phyloP scores from a whole-genome alignment of 2,329 filamentous ascomycete genomes.

The Xylariaceae sp. region DNA sequence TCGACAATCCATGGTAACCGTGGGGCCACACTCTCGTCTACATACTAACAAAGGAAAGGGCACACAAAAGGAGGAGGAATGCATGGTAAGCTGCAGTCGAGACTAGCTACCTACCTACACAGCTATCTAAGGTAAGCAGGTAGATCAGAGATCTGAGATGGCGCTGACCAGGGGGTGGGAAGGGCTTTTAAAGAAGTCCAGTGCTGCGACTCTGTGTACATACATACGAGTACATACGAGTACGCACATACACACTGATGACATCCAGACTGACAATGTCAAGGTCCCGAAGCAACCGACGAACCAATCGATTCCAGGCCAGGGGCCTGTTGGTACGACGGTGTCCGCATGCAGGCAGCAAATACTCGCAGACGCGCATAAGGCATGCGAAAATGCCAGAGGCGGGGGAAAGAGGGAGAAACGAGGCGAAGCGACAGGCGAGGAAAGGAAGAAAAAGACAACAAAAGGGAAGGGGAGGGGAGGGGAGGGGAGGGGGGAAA shows the following conservation, averaged over 20 bases:
- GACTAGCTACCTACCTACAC: background rate
- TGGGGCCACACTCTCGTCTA: background rate
- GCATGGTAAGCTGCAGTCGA: constrained; percentile 11
- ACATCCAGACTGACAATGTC: background rate
- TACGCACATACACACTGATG: background rate
- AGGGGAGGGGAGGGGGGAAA: background rate
- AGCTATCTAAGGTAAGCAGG: background rate
- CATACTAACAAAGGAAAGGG: background rate
- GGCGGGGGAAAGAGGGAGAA: constrained; percentile 8
- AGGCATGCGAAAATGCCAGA: constrained; percentile 19
- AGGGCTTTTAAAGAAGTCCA: background rate
- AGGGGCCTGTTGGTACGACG: background rate
- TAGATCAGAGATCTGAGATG: constrained; percentile 18
- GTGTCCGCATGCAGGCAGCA: constrained; percentile 1
- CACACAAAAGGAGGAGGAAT: background rate
- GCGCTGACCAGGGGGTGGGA: constrained; percentile 1
- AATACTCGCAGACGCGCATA: constrained; percentile 4
- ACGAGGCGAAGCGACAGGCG: background rate
- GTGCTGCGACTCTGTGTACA: constrained; percentile 5
- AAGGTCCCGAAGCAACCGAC: background rate
- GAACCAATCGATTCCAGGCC: background rate
- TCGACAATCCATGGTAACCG: background rate
- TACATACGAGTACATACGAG: background rate
- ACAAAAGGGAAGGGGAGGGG: constrained; percentile 1
- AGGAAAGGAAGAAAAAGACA: constrained; percentile 12